phyloP scores from a whole-genome alignment of 1,139 yeast species.

The Debaryomyces singareniensis region DNA sequence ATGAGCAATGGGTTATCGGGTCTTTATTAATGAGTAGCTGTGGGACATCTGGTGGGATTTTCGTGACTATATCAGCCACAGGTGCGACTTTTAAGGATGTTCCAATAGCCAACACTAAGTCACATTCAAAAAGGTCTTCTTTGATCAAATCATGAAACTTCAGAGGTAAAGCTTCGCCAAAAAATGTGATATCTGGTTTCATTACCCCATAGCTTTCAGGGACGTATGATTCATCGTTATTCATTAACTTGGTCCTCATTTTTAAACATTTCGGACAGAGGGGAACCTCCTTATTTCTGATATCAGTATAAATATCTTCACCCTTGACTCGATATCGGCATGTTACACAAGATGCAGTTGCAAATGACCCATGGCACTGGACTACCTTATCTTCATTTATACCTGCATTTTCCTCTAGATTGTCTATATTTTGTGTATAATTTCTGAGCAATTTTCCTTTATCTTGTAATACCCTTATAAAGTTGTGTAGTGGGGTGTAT shows the following conservation, averaged over 20 bases:
- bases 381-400: constrained; percentile 60
- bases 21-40: constrained; percentile 78
- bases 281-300: constrained; percentile 58
- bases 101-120: constrained; percentile 77
- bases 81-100: constrained; percentile 93
- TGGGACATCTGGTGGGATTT: constrained; percentile 63
- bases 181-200: constrained; percentile 91
- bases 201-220: constrained; percentile 63
- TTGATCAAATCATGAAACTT: constrained; percentile 56
- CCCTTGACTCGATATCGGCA: constrained; percentile 69
- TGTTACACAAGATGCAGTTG: constrained; percentile 77
- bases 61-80: constrained; percentile 76
- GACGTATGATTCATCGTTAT: constrained; percentile 22
- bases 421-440: constrained; percentile 91
- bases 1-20: constrained; percentile 70
- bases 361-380: constrained; percentile 95
- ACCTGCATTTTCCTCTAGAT: constrained; percentile 79
- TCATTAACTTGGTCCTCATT: constrained; percentile 29
- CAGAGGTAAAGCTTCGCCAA: constrained; percentile 82
- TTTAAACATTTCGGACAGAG: constrained; percentile 61
- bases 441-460: constrained; percentile 74
- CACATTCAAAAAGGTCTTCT: constrained; percentile 58
- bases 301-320: constrained; percentile 53
- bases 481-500: constrained; percentile 81
- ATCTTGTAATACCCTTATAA: constrained; percentile 68